A percentile compares a stretch with the other conserved stretches of the same genome.
Evolutionary conservation across 768 basidiomycete genomes (phyloP).

Genomic region (Kwoniella bestiolae): DNA sequence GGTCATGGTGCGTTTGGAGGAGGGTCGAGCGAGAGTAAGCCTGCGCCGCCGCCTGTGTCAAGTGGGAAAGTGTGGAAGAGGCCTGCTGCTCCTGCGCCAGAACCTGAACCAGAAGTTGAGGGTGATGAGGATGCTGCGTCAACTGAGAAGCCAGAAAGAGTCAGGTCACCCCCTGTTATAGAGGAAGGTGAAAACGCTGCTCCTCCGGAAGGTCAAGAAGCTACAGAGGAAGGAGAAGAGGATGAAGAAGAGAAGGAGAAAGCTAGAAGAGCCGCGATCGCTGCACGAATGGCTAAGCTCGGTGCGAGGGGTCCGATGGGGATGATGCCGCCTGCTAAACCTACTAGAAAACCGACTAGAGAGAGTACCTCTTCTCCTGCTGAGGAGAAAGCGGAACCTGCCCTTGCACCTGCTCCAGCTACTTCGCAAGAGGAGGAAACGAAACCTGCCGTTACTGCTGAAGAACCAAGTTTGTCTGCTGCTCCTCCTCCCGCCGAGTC

Average conservation of each 20-base stretch:
- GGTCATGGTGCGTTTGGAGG: slow-evolving; percentile 79
- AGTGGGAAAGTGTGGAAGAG: slow-evolving; percentile 84
- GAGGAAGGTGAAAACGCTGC: slow-evolving; percentile 21
- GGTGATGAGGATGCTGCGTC: slow-evolving; percentile 31
- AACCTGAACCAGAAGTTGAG: slow-evolving; percentile 37
- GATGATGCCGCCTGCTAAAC: slow-evolving; percentile 71
- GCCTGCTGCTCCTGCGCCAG: slow-evolving; percentile 59
- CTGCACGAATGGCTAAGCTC: slow-evolving; percentile 88
- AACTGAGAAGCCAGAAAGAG: slow-evolving; percentile 3
- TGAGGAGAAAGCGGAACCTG: slow-evolving; percentile 18
- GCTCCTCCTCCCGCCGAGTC: neutral
- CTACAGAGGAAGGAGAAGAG: slow-evolving; percentile 59
- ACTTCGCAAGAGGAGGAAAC: slow-evolving; percentile 6
- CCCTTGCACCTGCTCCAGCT: slow-evolving; percentile 10
- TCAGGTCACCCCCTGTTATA: slow-evolving; percentile 9
- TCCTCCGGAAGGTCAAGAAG: slow-evolving; percentile 57
- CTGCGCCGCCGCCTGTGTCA: slow-evolving; percentile 67
- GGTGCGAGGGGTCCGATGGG: slow-evolving; percentile 66
- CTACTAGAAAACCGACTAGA: slow-evolving; percentile 64
- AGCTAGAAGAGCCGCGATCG: slow-evolving; percentile 72
- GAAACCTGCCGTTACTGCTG: neutral
- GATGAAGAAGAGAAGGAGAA: slow-evolving; percentile 55
- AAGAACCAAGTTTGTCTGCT: no score
- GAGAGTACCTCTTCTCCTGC: slow-evolving; percentile 57
- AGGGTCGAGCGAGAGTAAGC: slow-evolving; percentile 59